Evolutionary conservation across 2,329 filamentous ascomycete genomes (phyloP), one percentile per base, ranked within the genome.

Genomic region (Acrodontium crateriforme): DNA sequence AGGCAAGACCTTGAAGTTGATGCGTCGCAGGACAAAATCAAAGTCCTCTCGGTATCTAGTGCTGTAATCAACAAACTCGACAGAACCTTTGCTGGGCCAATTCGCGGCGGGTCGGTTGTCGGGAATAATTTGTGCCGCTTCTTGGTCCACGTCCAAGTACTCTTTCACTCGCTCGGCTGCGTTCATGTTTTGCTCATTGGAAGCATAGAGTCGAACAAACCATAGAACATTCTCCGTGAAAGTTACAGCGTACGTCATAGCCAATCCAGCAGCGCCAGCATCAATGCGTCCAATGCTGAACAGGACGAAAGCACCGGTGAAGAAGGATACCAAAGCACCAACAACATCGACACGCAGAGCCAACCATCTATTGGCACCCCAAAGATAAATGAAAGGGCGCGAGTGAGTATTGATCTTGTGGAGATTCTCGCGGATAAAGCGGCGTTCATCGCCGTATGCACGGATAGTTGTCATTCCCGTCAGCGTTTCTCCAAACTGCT

Each of bases 131-230:
- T 80, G 66, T 1, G 69, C 63, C 1, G 89, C 85, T 58, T 98
- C 89, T 53, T 94, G 87, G 44, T 95, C 87, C 1, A 98, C 80
- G 24, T 95, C 83, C 18, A 95, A 69, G 49, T 95, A 98, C 52
- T 98, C 89, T 60, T 93, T 91, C 49, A 98, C 78, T 47, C 89
- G 81, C 58, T 98, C 89, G 26, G 95, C 85, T 3, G 87, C 87
- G 58, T 98, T 98, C 89, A 98, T 95, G 58, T 94, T 95, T 56
- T 98, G 89, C 58, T 98, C 89, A 47, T 95, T 94, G 49, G 81
- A 74, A 0, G 85, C 78, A 53, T 98, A 98, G 9, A 94, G 67
- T 25, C 89, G 77, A 16, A 98, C 85, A 30, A 95, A 74, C 89
- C 89, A 98, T 11, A 98, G 61, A 5, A 98, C 79, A 41, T 93